phyloP scores from a whole-genome alignment of 108 stramenopile species.

The Aurantiochytrium sp. region DNA sequence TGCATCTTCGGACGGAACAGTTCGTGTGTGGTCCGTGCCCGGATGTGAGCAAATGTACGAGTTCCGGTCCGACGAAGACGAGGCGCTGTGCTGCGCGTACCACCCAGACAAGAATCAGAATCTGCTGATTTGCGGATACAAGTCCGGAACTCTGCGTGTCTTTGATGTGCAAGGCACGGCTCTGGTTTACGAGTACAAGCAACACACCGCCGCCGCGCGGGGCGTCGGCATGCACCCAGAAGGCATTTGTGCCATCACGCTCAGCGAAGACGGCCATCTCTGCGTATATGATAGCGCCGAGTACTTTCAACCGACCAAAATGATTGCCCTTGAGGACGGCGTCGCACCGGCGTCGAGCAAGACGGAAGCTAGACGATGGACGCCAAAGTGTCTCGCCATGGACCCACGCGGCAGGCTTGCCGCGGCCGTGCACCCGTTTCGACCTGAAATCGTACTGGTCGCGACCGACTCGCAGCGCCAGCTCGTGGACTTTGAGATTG shows the following conservation, averaged over 20 bases:
- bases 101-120: background rate
- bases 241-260: background rate
- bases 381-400: background rate
- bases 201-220: conserved; percentile 10
- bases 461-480: background rate
- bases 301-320: background rate
- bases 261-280: conserved; percentile 15
- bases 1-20: conserved; percentile 16
- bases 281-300: background rate
- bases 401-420: background rate
- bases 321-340: background rate
- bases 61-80: conserved; percentile 27
- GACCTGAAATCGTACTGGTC: background rate
- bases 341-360: background rate
- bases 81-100: background rate
- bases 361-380: background rate
- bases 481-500: background rate
- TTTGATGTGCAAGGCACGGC: conserved; percentile 39
- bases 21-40: conserved; percentile 44
- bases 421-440: background rate
- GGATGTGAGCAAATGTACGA: conserved; percentile 41
- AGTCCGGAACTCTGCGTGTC: conserved; percentile 40
- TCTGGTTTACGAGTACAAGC: conserved; percentile 20
- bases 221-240: background rate
- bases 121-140: conserved; percentile 44